Evolutionary conservation across 371 early-diverging fungal genomes (phyloP), one percentile per base, ranked within the genome.

Genomic region (Mucor mucedo): DNA sequence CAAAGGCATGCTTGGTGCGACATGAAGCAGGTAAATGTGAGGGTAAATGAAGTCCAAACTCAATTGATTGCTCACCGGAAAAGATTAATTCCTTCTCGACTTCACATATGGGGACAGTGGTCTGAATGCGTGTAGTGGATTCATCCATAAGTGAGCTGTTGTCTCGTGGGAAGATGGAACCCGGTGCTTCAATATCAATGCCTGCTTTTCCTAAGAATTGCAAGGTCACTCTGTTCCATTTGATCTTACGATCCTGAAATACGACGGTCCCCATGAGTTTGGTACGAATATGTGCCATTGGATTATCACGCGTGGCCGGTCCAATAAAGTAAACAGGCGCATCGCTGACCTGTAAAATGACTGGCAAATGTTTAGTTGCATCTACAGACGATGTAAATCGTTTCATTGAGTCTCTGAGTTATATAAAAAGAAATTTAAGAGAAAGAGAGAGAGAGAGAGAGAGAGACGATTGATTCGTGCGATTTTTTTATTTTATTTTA

Each of bases 21-120:
- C 68, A 68, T 32, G 60, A 65, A 1, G 78, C 71, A 8, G 81
- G 81, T 28, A 80, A 55, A 45, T 78, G 69, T 0, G 67, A 53
- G n/a, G 81, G 81, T 16, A 80, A 65, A 60, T 80, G 81, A 11
- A 80, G 48, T 2, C 81, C 81, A 63, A 80, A 80, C 2, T 73
- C 78, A 55, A 78, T 80, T 4, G 56, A 52, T n/a, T 58, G 49
- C 49, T 75, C 78, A 4, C 81, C 81, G 0, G 75, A 71, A 41
- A 78, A 78, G 39, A 80, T 80, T 8, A 80, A 67, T 40, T 80
- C 81, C 56, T 80, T 80, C 32, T 80, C 81, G 5, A 80, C 71
- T 52, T 80, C 68, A 50, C 78, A 80, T 5, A 80, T 60, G 16
- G 68, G 60, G 9, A 78, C 65, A 2, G 63, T 65, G 14, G 75